Evolutionary conservation across 2,329 filamentous ascomycete genomes (phyloP).

Genomic region (Trichoderma lentiforme): DNA sequence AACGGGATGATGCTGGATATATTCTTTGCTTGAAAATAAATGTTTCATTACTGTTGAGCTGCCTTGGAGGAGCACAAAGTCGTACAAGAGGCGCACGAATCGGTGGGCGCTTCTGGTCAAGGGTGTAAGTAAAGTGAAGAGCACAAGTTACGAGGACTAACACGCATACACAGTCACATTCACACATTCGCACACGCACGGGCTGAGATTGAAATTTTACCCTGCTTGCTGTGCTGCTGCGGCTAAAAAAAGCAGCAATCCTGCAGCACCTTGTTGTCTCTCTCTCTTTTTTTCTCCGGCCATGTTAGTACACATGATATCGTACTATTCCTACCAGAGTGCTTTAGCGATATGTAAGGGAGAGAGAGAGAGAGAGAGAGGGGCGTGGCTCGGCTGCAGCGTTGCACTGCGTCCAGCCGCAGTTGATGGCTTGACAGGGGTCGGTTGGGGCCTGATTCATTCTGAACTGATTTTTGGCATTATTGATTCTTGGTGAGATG

Average conservation of each 20-base stretch:
- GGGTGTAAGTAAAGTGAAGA: not conserved
- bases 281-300: not conserved
- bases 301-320: not conserved
- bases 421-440: constrained; percentile 5
- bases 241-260: not conserved
- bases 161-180: not conserved
- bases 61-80: not conserved
- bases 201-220: not conserved
- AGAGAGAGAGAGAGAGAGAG: not conserved
- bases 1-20: not conserved
- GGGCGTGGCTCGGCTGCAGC: not conserved
- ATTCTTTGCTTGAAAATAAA: not conserved
- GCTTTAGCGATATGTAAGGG: not conserved
- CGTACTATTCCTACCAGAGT: not conserved
- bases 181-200: not conserved
- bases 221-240: not conserved
- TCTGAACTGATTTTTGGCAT: not conserved
- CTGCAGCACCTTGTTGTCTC: not conserved
- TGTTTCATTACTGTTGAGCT: not conserved
- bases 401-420: not conserved
- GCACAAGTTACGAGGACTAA: not conserved
- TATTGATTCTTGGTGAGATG: not conserved
- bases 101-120: not conserved
- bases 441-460: not conserved
- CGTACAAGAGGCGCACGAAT: not conserved